A percentile compares a stretch with the other conserved stretches of the same genome.
These are phyloP conservation scores for Salicornia ramosissima DNA, from an alignment of 148 eudicot genomes.

Conservation along the genomic window DNA sequence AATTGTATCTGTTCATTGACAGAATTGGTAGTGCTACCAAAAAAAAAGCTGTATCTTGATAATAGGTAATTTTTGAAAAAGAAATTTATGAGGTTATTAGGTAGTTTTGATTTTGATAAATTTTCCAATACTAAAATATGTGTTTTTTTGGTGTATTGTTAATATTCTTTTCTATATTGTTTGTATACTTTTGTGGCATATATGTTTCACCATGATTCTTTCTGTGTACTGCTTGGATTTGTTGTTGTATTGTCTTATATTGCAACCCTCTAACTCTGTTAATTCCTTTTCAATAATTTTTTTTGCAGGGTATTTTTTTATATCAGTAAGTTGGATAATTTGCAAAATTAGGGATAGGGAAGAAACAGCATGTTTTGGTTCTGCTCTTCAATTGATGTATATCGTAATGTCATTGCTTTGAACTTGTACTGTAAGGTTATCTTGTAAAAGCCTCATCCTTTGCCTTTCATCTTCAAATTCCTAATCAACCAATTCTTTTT, in stretches of 20 bases:
- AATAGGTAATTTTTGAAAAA: too few relatives aligned
- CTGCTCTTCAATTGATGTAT: constrained; percentile 51
- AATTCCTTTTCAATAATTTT: background rate
- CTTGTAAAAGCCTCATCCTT: constrained; percentile 36
- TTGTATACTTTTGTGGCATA: background rate
- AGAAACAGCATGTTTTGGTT: constrained; percentile 52
- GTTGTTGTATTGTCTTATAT: background rate
- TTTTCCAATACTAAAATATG: too few relatives aligned
- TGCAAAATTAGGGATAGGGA: constrained; percentile 22
- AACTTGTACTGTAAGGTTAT: constrained; percentile 76
- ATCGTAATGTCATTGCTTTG: constrained; percentile 51
- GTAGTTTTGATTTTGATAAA: too few relatives aligned
- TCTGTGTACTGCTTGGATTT: background rate
- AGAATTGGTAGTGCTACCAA: too few relatives aligned
- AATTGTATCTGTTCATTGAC: too few relatives aligned
- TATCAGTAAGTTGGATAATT: background rate
- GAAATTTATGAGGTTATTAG: too few relatives aligned
- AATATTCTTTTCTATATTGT: too few relatives aligned
- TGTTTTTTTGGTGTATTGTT: background rate
- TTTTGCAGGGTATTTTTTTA: constrained; percentile 29
- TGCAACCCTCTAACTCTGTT: constrained; percentile 1
- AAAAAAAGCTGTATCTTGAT: too few relatives aligned
- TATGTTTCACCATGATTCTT: background rate
- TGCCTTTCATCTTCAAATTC: background rate
- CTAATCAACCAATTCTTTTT: constrained; percentile 2